Evolutionary conservation across 2,329 filamentous ascomycete species (phyloP).

Genomic region (Alternaria burnsii): DNA sequence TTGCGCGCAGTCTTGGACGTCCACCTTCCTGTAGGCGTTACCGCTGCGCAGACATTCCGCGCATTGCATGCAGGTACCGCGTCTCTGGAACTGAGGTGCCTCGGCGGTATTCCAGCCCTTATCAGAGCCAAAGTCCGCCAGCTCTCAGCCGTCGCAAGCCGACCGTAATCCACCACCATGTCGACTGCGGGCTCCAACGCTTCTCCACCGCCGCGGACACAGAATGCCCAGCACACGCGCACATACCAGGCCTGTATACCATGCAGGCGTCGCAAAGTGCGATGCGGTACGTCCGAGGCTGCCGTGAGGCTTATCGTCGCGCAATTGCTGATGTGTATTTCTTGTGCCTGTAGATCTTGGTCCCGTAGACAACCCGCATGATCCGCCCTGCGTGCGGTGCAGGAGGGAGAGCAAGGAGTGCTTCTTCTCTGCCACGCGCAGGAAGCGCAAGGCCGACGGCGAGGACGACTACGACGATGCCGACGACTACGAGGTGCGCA

Average conservation of each 20-base stretch:
- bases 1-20: conserved; percentile 9
- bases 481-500: conserved; percentile 73
- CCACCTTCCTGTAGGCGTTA: conserved; percentile 26
- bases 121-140: conserved; percentile 16
- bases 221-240: conserved; percentile 43
- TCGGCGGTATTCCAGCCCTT: conserved; percentile 10
- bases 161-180: conserved; percentile 25
- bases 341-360: conserved; percentile 38
- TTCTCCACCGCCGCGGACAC: conserved; percentile 31
- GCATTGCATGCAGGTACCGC: conserved; percentile 24
- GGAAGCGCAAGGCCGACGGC: conserved; percentile 80
- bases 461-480: conserved; percentile 56
- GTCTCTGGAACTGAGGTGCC: conserved; percentile 2
- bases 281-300: conserved; percentile 57
- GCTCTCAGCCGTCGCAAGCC: conserved; percentile 29
- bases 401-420: conserved; percentile 95
- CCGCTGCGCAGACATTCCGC: conserved; percentile 11
- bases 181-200: conserved; percentile 34
- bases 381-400: conserved; percentile 92
- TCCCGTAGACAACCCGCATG: conserved; percentile 86
- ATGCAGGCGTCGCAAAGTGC: conserved; percentile 65
- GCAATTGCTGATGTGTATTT: conserved; percentile 44
- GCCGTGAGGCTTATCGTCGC: conserved; percentile 9
- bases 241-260: conserved; percentile 60
- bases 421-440: conserved; percentile 92